A percentile compares a stretch with the other conserved stretches of the same genome.
These are phyloP conservation scores for Dendrocalamus latiflorus DNA, from an alignment of 202 grass and related monocot species.

Conservation along the genomic window DNA sequence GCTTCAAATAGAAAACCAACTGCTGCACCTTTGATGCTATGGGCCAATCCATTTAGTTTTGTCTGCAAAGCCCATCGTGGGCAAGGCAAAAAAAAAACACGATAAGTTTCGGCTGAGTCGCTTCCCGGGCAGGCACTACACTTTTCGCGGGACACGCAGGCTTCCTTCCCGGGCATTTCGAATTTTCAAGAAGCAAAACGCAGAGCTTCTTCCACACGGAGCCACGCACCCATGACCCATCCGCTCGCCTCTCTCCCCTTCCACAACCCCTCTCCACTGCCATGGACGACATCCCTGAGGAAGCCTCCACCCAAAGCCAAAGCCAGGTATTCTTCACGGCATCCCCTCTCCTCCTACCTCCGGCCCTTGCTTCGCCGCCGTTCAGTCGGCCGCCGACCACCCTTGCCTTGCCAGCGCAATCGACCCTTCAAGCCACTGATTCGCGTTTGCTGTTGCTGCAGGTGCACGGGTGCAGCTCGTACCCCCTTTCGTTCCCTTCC, in stretches of 20 bases:
- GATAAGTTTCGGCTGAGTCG: background rate
- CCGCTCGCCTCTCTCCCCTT: background rate
- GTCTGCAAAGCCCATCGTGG: background rate
- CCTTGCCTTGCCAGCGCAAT: background rate
- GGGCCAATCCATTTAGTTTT: background rate
- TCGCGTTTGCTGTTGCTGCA: constrained; percentile 13
- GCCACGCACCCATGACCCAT: background rate
- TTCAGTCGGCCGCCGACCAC: background rate
- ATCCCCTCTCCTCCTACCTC: background rate
- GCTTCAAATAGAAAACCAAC: too few relatives aligned
- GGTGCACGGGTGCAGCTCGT: constrained; percentile 32
- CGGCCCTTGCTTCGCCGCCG: background rate
- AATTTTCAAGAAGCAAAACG: background rate
- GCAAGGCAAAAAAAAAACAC: background rate
- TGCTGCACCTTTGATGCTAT: background rate
- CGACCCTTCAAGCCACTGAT: background rate
- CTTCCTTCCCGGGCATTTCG: constrained; percentile 2
- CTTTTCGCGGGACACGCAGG: background rate
- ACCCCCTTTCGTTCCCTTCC: constrained; percentile 51
- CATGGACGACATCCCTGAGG: constrained; percentile 26
- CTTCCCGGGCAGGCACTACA: background rate
- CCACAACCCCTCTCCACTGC: background rate
- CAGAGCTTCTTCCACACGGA: background rate
- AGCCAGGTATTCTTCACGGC: constrained; percentile 5
- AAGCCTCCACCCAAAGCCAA: background rate